A percentile compares a stretch with the other conserved stretches of the same genome.
phyloP scores from a whole-genome alignment of 495 filamentous ascomycete genomes.

The Penicillium flavigenum region DNA sequence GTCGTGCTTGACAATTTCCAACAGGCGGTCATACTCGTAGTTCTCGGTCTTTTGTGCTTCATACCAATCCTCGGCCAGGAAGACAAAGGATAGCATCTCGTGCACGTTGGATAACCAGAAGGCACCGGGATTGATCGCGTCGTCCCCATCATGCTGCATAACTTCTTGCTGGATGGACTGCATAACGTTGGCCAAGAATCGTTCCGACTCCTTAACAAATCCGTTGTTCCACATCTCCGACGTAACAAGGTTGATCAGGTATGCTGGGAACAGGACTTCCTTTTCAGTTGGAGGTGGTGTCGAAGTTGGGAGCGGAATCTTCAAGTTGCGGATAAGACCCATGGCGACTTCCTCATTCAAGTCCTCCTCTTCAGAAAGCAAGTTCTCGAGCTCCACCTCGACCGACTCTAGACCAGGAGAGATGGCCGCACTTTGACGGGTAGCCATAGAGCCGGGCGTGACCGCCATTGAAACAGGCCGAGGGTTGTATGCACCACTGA shows the following conservation, averaged over 20 bases:
- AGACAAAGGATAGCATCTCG: conserved; percentile 99
- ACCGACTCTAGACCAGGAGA: conserved; percentile 81
- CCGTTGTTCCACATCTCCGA: conserved; percentile 99
- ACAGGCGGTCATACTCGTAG: conserved; percentile 94
- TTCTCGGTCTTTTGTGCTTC: conserved; percentile 99
- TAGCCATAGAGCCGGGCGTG: conserved; percentile 53
- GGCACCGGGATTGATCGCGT: conserved; percentile 93
- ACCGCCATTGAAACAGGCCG: conserved; percentile 94
- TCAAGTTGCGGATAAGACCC: conserved; percentile 92
- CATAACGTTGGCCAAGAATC: conserved; percentile 99
- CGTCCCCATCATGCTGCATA: conserved; percentile 97
- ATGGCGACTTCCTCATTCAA: conserved; percentile 95
- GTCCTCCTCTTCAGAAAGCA: conserved; percentile 91
- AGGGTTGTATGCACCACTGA: conserved; percentile 89
- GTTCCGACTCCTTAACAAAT: conserved; percentile 98
- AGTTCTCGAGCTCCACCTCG: conserved; percentile 87
- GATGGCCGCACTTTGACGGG: conserved; percentile 68
- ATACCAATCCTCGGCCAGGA: conserved; percentile 99
- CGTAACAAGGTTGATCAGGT: conserved; percentile 97
- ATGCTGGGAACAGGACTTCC: conserved; percentile 97
- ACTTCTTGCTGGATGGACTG: conserved; percentile 99
- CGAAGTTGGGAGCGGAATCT: conserved; percentile 82
- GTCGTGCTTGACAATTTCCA: conserved; percentile 99
- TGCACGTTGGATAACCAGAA: conserved; percentile 99
- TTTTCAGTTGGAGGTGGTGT: conserved; percentile 92